Percentiles rank a stretch among this genome's conserved stretches.
These are phyloP conservation scores for Pichia heedii DNA, from an alignment of 805 yeast species.

Conservation along the genomic window DNA sequence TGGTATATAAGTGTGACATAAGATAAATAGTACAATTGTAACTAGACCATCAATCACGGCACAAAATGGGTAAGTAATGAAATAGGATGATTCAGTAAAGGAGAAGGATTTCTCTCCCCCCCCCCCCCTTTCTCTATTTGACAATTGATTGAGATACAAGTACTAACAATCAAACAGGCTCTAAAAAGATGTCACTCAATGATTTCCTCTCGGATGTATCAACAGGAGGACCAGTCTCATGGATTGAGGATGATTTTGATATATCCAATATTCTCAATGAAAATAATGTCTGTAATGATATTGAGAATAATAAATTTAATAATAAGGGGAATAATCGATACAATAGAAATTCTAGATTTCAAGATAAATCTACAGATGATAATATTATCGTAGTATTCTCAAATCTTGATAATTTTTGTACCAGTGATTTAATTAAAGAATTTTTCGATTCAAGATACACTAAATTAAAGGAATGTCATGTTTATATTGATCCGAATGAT, in stretches of 20 bases:
- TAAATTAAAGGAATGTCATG: slow-evolving; percentile 46
- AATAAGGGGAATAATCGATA: background rate
- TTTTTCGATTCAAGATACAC: slow-evolving; percentile 57
- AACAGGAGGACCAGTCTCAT: slow-evolving; percentile 35
- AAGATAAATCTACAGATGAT: background rate
- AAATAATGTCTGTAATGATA: background rate
- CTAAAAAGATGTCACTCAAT: slow-evolving; percentile 37
- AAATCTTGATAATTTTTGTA: slow-evolving; percentile 48
- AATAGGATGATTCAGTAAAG: background rate
- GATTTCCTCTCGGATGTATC: slow-evolving; percentile 37
- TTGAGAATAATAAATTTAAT: background rate
- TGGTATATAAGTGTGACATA: too few species aligned
- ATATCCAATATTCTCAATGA: slow-evolving; percentile 32
- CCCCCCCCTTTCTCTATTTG: slow-evolving; percentile 8
- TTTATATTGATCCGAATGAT: slow-evolving; percentile 33
- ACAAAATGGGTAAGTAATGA: background rate
- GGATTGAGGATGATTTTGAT: slow-evolving; percentile 64
- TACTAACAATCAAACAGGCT: slow-evolving; percentile 8
- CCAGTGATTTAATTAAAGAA: slow-evolving; percentile 45
- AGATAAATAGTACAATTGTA: too few species aligned
- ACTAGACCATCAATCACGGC: too few species aligned
- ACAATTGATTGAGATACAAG: background rate
- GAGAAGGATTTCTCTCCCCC: too few species aligned
- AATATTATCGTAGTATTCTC: slow-evolving; percentile 26
- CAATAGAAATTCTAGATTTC: background rate